phyloP scores from a whole-genome alignment of 2,329 filamentous ascomycete species.

The Phyllosticta citrichinensis region DNA sequence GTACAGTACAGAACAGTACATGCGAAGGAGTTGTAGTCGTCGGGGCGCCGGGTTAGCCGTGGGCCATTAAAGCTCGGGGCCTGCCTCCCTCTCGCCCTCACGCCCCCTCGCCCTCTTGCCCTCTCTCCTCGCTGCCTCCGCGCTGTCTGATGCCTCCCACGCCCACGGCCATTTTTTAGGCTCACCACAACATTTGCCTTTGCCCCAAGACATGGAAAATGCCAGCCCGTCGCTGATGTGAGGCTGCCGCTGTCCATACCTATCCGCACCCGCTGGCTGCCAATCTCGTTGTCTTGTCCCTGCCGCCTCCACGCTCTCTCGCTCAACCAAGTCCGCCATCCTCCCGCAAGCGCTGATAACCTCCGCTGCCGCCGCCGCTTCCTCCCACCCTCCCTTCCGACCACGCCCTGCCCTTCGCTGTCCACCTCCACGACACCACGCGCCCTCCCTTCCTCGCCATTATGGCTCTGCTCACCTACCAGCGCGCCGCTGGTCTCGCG shows the following conservation, averaged over 20 bases:
- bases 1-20: neutral
- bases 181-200: neutral
- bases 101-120: too few relatives aligned
- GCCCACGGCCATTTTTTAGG: neutral
- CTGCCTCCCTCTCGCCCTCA: neutral
- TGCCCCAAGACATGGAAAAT: neutral
- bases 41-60: neutral
- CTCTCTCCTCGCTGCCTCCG: too few relatives aligned
- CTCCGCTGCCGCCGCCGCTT: conserved; percentile 14
- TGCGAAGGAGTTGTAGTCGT: neutral
- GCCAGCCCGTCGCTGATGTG: neutral
- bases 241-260: neutral
- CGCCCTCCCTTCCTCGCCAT: neutral
- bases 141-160: too few relatives aligned
- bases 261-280: neutral
- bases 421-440: neutral
- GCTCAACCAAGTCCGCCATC: neutral
- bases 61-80: neutral
- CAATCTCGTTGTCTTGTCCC: neutral
- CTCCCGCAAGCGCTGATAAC: conserved; percentile 3
- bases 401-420: neutral
- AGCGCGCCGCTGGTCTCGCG: conserved; percentile 9
- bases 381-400: neutral
- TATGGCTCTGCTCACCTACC: conserved; percentile 8
- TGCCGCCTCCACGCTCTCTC: neutral